Evolutionary conservation across 768 basidiomycete species (phyloP).

Genomic region (Tylopilus sp.): DNA sequence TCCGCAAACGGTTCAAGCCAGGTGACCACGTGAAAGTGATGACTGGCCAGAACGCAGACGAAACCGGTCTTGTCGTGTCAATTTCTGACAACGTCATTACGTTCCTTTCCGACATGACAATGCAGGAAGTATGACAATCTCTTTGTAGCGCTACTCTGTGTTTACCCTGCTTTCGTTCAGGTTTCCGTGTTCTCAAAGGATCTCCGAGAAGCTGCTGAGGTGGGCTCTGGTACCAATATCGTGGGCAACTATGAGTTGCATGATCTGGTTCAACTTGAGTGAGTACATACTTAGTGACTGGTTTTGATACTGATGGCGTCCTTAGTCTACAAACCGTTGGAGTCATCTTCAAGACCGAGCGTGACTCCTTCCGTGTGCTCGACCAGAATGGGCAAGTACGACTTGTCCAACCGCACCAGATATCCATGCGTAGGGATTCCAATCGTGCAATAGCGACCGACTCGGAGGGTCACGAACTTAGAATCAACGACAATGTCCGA

Average conservation of each 20-base stretch:
- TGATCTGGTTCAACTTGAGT: slow-evolving; percentile 97
- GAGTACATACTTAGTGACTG: slow-evolving; percentile 31
- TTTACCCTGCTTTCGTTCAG: slow-evolving; percentile 37
- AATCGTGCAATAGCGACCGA: slow-evolving; percentile 85
- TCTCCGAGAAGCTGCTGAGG: slow-evolving; percentile 94
- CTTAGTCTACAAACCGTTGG: slow-evolving; percentile 86
- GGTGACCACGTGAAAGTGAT: slow-evolving; percentile 99
- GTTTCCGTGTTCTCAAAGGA: slow-evolving; percentile 98
- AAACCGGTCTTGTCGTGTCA: slow-evolving; percentile 93
- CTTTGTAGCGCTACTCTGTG: not conserved
- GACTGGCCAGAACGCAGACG: slow-evolving; percentile 90
- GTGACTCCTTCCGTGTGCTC: slow-evolving; percentile 91
- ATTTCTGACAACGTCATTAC: slow-evolving; percentile 90
- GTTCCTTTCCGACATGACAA: slow-evolving; percentile 94
- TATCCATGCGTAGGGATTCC: slow-evolving; percentile 86
- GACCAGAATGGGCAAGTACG: slow-evolving; percentile 92
- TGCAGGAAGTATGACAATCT: slow-evolving; percentile 74
- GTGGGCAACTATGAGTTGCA: slow-evolving; percentile 95
- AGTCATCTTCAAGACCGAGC: slow-evolving; percentile 96
- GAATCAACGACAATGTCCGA: slow-evolving; percentile 87
- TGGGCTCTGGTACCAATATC: slow-evolving; percentile 85
- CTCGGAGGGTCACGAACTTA: slow-evolving; percentile 81
- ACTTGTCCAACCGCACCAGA: slow-evolving; percentile 89
- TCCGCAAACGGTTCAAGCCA: slow-evolving; percentile 92
- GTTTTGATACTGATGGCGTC: slow-evolving; percentile 9